Evolutionary conservation across 257 asterid genomes (phyloP), one percentile per base, ranked within the genome.

Genomic region (Euphrasia confusa): DNA sequence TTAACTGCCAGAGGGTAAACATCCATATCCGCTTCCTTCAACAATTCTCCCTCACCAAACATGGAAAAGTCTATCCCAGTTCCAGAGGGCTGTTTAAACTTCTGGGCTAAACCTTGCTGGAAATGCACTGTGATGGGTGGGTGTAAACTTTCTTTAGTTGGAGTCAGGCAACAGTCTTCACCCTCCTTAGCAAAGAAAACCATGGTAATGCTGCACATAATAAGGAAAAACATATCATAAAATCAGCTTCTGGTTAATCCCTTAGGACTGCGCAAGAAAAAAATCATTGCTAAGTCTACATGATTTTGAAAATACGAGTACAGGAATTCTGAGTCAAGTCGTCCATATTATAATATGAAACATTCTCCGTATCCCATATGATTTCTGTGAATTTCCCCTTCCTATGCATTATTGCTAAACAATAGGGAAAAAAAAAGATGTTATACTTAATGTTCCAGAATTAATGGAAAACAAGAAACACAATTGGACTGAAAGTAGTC

Each of bases 151-250:
- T 89, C 96, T 68, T 82, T 84, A 44, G 54, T 72, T 12, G 99
- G 88, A 21, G 81, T 83, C 73, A 93, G 73, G 78, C 70, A 66
- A 74, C 97, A 93, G 71, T 74, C 84, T 77, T 89, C 92, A 13
- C 94, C 95, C 77, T 89, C 97, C 80, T 83, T 87, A 14, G 95
- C 99, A 73, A 89, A 93, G 80, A 89, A 89, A 61, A 85, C 63
- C 57, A 89, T 62, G 27, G 90, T 87, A 67, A 93, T 85, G 83
- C 97, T 93, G 94, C 83, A 68, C 15, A 59, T 45, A 55, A 44
- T 52, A 73, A 68, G 40, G 42, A 8, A 37, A 37, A 37, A 37
- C 10, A 37, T 37, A 37, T 11, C 3, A 11, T 21, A 37, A 37
- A 37, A 37, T 37, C 7, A 37, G 42, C 42, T 37, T 37, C 42